phyloP scores from a whole-genome alignment of 495 filamentous ascomycete genomes.

The Neurospora sp. region DNA sequence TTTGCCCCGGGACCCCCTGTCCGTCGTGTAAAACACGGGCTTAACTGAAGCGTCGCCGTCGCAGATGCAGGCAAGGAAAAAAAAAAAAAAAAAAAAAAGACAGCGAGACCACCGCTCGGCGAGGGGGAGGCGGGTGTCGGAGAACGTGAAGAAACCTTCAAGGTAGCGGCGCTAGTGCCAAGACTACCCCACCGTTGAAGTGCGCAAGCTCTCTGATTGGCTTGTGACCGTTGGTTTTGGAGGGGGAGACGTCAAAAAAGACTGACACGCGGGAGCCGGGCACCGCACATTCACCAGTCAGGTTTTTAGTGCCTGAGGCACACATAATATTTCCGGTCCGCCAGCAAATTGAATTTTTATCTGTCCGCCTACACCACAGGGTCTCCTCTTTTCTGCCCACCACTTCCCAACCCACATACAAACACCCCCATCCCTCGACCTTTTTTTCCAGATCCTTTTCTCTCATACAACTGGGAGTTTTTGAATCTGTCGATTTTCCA shows the following conservation, averaged over 20 bases:
- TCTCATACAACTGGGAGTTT: constrained; percentile 33
- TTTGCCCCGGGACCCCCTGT: background rate
- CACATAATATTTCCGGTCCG: constrained; percentile 14
- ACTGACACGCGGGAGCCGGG: background rate
- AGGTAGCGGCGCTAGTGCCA: constrained; percentile 1
- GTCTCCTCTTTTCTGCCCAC: constrained; percentile 23
- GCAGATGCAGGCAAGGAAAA: background rate
- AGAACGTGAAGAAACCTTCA: background rate
- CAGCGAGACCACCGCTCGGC: background rate
- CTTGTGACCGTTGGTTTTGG: constrained; percentile 7
- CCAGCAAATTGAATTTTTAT: constrained; percentile 22
- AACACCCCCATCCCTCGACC: constrained; percentile 15
- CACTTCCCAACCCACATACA: constrained; percentile 20
- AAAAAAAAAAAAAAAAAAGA: background rate
- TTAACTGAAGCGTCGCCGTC: background rate
- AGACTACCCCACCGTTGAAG: constrained; percentile 11
- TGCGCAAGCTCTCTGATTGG: background rate
- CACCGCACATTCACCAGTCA: background rate
- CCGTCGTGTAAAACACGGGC: background rate
- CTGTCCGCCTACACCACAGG: constrained; percentile 5
- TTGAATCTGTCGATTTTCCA: constrained; percentile 32
- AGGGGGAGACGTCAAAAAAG: constrained; percentile 1
- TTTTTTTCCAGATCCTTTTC: constrained; percentile 28
- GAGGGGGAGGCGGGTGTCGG: background rate
- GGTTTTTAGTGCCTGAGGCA: constrained; percentile 21